Evolutionary conservation across 768 basidiomycete species (phyloP).

Genomic region (Amylocystis lapponica): DNA sequence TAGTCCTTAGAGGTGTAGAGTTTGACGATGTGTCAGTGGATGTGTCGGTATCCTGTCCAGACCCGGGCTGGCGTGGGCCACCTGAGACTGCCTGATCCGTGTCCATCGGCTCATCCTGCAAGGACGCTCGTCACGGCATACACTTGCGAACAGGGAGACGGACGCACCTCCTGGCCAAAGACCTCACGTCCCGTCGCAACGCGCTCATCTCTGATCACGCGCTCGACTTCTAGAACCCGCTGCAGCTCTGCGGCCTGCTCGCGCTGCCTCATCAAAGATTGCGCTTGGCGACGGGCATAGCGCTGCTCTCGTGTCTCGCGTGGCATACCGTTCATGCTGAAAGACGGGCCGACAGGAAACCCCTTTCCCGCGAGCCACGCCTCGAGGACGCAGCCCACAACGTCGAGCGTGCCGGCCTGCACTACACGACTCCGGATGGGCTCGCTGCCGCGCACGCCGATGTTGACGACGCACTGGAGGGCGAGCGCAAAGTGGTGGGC

Average conservation of each 20-base stretch:
- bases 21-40: slow-evolving; percentile 58
- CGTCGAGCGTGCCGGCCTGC: slow-evolving; percentile 89
- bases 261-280: slow-evolving; percentile 49
- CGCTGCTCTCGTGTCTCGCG: slow-evolving; percentile 74
- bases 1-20: slow-evolving; percentile 51
- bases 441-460: slow-evolving; percentile 93
- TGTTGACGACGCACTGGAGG: slow-evolving; percentile 95
- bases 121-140: too few species aligned
- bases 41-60: slow-evolving; percentile 54
- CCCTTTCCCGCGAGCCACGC: slow-evolving; percentile 89
- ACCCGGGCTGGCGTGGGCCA: slow-evolving; percentile 27
- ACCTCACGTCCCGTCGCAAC: too few species aligned
- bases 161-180: too few species aligned
- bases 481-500: slow-evolving; percentile 89
- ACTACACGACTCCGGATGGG: slow-evolving; percentile 88
- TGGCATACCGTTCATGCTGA: slow-evolving; percentile 68
- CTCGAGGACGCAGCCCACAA: slow-evolving; percentile 90
- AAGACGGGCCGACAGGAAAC: slow-evolving; percentile 77
- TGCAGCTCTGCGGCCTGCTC: slow-evolving; percentile 56
- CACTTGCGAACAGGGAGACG: too few species aligned
- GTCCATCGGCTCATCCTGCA: slow-evolving; percentile 22
- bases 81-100: slow-evolving; percentile 13
- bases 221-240: slow-evolving; percentile 30
- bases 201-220: slow-evolving; percentile 3
- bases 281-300: slow-evolving; percentile 52